phyloP scores from a whole-genome alignment of 768 basidiomycete species.

The Mycena filopes region DNA sequence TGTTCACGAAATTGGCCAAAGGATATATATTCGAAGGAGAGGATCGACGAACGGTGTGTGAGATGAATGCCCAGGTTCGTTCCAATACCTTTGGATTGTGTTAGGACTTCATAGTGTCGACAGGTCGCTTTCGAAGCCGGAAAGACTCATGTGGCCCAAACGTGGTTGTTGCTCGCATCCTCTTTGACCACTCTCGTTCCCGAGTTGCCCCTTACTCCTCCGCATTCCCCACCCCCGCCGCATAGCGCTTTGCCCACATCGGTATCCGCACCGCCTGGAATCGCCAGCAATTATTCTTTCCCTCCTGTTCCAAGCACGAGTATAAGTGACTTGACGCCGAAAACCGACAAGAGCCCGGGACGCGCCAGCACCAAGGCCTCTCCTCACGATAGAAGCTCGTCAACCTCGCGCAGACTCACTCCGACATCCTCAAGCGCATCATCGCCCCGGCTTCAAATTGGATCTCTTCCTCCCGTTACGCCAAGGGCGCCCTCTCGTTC shows the following conservation, averaged over 20 bases:
- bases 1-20: constrained; percentile 70
- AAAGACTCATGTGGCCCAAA: constrained; percentile 65
- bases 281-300: constrained; percentile 42
- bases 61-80: constrained; percentile 67
- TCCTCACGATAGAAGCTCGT: constrained; percentile 42
- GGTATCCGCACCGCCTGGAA: constrained; percentile 53
- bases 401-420: constrained; percentile 59
- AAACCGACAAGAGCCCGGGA: constrained; percentile 41
- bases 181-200: constrained; percentile 63
- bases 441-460: constrained; percentile 60
- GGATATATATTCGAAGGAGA: constrained; percentile 66
- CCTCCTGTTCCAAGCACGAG: constrained; percentile 34
- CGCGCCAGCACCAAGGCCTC: constrained; percentile 30
- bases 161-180: constrained; percentile 73
- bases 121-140: constrained; percentile 72
- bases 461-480: constrained; percentile 58
- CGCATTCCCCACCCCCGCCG: constrained; percentile 38
- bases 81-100: neutral
- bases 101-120: constrained; percentile 1
- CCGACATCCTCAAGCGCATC: constrained; percentile 68
- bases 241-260: constrained; percentile 48
- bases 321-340: constrained; percentile 21
- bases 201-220: constrained; percentile 38
- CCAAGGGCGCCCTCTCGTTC: constrained; percentile 43
- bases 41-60: constrained; percentile 61